Percentiles rank a stretch among this genome's conserved stretches.
These are phyloP conservation scores for Maudiozyma barnettii DNA, from an alignment of 805 yeast genomes.

Conservation along the genomic window DNA sequence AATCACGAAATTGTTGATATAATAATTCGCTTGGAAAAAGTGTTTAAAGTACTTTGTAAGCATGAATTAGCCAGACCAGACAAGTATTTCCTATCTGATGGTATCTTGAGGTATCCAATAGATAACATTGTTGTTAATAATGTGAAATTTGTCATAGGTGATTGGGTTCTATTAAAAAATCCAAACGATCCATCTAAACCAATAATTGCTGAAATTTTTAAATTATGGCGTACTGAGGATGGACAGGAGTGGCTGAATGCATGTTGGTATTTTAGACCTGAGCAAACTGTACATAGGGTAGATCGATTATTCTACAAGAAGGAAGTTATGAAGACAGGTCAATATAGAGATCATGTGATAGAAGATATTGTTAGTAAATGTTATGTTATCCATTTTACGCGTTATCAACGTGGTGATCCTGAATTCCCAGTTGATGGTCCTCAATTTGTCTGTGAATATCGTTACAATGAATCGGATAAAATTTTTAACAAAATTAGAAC, in stretches of 20 bases:
- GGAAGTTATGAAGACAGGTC: conserved; percentile 95
- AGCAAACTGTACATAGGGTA: conserved; percentile 89
- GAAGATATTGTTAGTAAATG: conserved; percentile 88
- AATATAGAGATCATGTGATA: conserved; percentile 85
- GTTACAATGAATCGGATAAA: conserved; percentile 86
- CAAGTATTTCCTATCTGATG: conserved; percentile 51
- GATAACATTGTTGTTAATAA: conserved; percentile 67
- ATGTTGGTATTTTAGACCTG: conserved; percentile 97
- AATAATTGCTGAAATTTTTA: conserved; percentile 84
- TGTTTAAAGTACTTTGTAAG: conserved; percentile 48
- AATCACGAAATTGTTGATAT: conserved; percentile 51
- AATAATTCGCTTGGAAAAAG: conserved; percentile 50
- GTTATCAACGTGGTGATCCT: conserved; percentile 92
- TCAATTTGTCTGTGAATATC: conserved; percentile 85
- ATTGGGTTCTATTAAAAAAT: conserved; percentile 87
- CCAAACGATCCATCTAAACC: conserved; percentile 85
- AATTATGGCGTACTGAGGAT: conserved; percentile 74
- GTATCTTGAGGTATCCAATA: conserved; percentile 62
- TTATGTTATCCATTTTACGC: conserved; percentile 87
- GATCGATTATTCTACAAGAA: conserved; percentile 86
- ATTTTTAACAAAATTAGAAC: conserved; percentile 91
- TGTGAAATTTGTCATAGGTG: conserved; percentile 74
- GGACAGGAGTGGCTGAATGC: conserved; percentile 83
- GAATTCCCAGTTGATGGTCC: conserved; percentile 71
- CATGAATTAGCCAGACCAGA: conserved; percentile 77